These are phyloP conservation scores for Purpureocillium takamizusanense DNA, from an alignment of 2,329 filamentous ascomycete species.

Conservation along the genomic window DNA sequence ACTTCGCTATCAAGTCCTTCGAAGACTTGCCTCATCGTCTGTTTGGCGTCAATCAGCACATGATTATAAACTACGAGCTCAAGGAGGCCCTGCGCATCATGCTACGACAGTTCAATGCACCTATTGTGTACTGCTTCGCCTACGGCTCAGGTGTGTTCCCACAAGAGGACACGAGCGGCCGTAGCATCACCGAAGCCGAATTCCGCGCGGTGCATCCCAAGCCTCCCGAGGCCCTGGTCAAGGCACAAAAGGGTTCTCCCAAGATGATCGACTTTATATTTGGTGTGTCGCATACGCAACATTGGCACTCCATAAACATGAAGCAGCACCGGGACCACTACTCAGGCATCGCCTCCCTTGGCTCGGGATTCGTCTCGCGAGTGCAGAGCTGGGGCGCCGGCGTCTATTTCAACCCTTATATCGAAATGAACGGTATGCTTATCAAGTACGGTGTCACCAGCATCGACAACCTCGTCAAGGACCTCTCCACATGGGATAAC, in stretches of 20 bases:
- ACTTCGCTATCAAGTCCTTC: conserved; percentile 32
- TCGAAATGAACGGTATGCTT: conserved; percentile 87
- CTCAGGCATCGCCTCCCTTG: conserved; percentile 72
- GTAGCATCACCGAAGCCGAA: conserved; percentile 44
- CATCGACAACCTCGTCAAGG: conserved; percentile 76
- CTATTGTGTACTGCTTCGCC: conserved; percentile 92
- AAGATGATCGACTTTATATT: conserved; percentile 99
- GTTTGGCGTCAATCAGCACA: conserved; percentile 94
- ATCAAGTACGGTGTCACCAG: conserved; percentile 99
- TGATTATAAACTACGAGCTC: conserved; percentile 91
- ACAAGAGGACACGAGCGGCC: conserved; percentile 47
- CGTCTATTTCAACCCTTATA: conserved; percentile 94
- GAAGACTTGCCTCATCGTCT: conserved; percentile 35
- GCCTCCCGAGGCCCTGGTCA: conserved; percentile 69
- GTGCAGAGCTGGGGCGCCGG: conserved; percentile 92
- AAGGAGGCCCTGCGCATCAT: conserved; percentile 83
- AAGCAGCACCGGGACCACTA: conserved; percentile 87
- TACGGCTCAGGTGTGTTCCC: conserved; percentile 96
- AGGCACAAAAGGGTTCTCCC: conserved; percentile 76
- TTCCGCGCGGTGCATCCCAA: conserved; percentile 67
- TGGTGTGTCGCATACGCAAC: conserved; percentile 85
- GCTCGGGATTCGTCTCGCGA: conserved; percentile 74
- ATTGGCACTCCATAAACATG: conserved; percentile 94
- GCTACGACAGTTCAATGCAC: conserved; percentile 83
- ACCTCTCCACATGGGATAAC: conserved; percentile 86